phyloP scores from a whole-genome alignment of 108 stramenopile species.

The Asterionellopsis glacialis region DNA sequence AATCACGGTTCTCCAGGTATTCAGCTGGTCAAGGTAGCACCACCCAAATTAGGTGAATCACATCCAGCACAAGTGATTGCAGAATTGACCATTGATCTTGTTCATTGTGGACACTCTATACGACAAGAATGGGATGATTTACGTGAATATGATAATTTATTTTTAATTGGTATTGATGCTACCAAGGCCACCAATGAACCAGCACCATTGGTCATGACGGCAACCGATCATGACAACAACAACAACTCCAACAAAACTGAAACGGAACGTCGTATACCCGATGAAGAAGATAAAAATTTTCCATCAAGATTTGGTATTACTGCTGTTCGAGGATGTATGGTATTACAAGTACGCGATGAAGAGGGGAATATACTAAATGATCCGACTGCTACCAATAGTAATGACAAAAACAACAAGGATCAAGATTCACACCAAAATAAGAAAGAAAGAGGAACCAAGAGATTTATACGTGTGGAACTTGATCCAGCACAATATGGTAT shows the following conservation, averaged over 20 bases:
- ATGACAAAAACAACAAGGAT: constrained; percentile 8
- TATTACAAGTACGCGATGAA: constrained; percentile 81
- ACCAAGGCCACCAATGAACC: constrained; percentile 46
- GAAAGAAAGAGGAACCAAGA: constrained; percentile 38
- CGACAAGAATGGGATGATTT: constrained; percentile 91
- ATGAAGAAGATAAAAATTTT: constrained; percentile 83
- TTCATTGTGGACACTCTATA: constrained; percentile 68
- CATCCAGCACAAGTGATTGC: constrained; percentile 72
- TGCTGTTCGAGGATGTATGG: constrained; percentile 81
- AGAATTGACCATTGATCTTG: constrained; percentile 78
- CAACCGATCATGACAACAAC: constrained; percentile 15
- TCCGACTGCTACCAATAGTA: constrained; percentile 28
- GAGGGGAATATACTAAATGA: constrained; percentile 81
- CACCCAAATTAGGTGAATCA: constrained; percentile 80
- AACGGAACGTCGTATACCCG: constrained; percentile 51
- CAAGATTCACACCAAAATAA: constrained; percentile 4
- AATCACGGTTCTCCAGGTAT: too few relatives aligned
- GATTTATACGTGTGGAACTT: constrained; percentile 71
- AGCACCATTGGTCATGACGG: constrained; percentile 28
- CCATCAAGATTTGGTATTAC: constrained; percentile 64
- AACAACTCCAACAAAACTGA: constrained; percentile 16
- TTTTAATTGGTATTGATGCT: constrained; percentile 79
- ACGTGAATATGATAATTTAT: constrained; percentile 90
- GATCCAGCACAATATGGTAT: constrained; percentile 86
- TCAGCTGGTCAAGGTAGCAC: constrained; percentile 66